A percentile compares a stretch with the other conserved stretches of the same genome.
Conservation (phyloP, 768 basidiomycete genomes). For the Amanita fuliginea region DNA sequence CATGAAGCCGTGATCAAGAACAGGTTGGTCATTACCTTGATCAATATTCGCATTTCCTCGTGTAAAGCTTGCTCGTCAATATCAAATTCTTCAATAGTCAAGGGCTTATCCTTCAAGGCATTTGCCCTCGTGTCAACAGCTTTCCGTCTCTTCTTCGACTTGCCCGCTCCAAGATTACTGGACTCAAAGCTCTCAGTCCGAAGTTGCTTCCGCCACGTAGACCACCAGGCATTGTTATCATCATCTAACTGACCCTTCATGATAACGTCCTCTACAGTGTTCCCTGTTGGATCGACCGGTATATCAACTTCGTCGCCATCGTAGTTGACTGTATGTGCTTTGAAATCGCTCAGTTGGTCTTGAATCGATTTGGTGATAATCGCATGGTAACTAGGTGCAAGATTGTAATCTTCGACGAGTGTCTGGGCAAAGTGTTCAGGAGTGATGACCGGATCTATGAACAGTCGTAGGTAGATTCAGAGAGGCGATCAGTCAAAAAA, state of each 20-base stretch:
- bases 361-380: conserved; percentile 76
- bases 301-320: conserved; percentile 33
- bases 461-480: neutral
- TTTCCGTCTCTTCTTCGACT: conserved; percentile 17
- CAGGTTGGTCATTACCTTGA: conserved; percentile 57
- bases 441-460: conserved; percentile 74
- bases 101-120: conserved; percentile 29
- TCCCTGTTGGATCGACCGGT: conserved; percentile 14
- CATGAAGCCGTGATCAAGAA: neutral
- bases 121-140: conserved; percentile 15
- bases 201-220: conserved; percentile 52
- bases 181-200: conserved; percentile 24
- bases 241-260: conserved; percentile 36
- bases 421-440: conserved; percentile 87
- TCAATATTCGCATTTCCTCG: conserved; percentile 86
- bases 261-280: conserved; percentile 3
- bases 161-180: conserved; percentile 5
- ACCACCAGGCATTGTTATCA: conserved; percentile 54
- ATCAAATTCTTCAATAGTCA: conserved; percentile 50
- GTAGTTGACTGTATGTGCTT: conserved; percentile 49
- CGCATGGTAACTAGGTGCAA: conserved; percentile 52
- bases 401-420: conserved; percentile 82
- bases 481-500: neutral
- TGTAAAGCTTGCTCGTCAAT: conserved; percentile 53
- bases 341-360: conserved; percentile 78